Evolutionary conservation across 768 basidiomycete genomes (phyloP).

Genomic region (Amanita subjunquillea): DNA sequence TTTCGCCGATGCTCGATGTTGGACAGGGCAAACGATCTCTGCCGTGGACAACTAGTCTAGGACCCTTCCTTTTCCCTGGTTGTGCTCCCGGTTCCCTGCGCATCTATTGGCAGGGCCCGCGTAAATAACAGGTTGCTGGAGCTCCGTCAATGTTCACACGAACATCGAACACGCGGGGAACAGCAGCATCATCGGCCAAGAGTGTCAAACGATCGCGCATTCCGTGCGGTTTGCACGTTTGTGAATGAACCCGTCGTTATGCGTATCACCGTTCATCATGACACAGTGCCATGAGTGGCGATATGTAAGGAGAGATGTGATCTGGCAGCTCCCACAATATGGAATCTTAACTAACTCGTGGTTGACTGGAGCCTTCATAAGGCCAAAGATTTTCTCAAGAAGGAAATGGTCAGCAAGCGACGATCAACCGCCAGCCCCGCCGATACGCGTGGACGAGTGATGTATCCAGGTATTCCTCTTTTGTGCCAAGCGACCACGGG

Average conservation of each 20-base stretch:
- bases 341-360: background rate
- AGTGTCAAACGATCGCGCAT: background rate
- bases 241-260: background rate
- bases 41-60: background rate
- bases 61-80: background rate
- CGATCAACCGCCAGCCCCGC: background rate
- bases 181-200: background rate
- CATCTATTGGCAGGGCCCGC: background rate
- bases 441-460: background rate
- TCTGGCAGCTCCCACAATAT: background rate
- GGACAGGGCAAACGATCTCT: background rate
- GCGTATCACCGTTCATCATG: background rate
- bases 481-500: background rate
- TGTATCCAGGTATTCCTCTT: background rate
- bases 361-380: background rate
- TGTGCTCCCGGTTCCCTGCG: background rate
- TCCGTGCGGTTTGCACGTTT: slow-evolving; percentile 3
- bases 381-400: slow-evolving; percentile 5
- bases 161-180: background rate
- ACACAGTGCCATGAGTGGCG: background rate
- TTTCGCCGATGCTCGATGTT: too few relatives aligned
- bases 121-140: background rate
- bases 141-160: background rate
- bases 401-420: background rate
- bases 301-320: background rate